Percentiles rank a stretch among this genome's conserved stretches.
phyloP scores from a whole-genome alignment of 2,329 filamentous ascomycete species.

The Orbilia brochopaga region DNA sequence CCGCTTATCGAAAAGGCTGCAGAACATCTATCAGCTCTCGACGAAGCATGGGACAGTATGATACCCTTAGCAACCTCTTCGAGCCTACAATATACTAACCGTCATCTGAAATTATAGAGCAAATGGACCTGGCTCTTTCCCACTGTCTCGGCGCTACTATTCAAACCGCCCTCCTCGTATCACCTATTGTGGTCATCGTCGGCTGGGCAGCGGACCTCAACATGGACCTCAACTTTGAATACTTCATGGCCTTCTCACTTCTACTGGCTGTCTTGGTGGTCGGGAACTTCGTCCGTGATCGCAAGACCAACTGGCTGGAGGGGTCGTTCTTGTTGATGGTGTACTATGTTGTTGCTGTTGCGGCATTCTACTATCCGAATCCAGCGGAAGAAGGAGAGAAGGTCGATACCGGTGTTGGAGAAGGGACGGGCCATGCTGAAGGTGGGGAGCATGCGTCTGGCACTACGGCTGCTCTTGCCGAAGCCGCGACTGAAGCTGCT shows the following conservation, averaged over 20 bases:
- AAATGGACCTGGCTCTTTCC: constrained; percentile 80
- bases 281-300: constrained; percentile 83
- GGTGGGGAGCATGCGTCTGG: constrained; percentile 13
- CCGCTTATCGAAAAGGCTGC: constrained; percentile 85
- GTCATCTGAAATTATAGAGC: constrained; percentile 8
- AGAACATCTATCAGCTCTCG: constrained; percentile 81
- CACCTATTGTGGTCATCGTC: constrained; percentile 79
- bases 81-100: not conserved
- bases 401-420: constrained; percentile 12
- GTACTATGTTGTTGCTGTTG: constrained; percentile 37
- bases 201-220: constrained; percentile 75
- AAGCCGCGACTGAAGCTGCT: constrained; percentile 27
- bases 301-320: constrained; percentile 89
- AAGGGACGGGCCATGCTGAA: not conserved
- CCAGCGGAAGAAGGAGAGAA: constrained; percentile 17
- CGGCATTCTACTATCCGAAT: constrained; percentile 42
- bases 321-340: constrained; percentile 75
- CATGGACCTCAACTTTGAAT: constrained; percentile 83
- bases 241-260: constrained; percentile 84
- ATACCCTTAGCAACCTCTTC: not conserved
- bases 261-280: constrained; percentile 85
- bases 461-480: constrained; percentile 18
- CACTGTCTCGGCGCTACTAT: constrained; percentile 86
- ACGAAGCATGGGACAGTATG: constrained; percentile 78
- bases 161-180: constrained; percentile 88